A percentile compares a stretch with the other conserved stretches of the same genome.
These are phyloP conservation scores for Paraphoma sp. DNA, from an alignment of 2,329 filamentous ascomycete species.

Conservation along the genomic window DNA sequence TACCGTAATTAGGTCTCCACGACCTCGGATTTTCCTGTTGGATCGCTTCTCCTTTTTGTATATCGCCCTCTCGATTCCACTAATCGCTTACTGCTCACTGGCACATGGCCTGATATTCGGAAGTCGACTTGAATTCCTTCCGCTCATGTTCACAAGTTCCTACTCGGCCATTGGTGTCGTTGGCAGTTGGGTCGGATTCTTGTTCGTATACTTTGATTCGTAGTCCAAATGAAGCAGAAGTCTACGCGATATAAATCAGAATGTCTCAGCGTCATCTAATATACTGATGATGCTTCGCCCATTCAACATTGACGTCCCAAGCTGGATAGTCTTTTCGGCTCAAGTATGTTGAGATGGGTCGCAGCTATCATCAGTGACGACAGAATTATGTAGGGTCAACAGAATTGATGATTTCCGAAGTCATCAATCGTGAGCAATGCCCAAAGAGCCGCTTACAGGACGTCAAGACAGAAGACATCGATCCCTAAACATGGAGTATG, in stretches of 20 bases:
- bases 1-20: conserved; percentile 61
- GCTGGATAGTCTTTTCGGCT: not conserved
- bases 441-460: no score
- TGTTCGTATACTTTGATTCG: conserved; percentile 80
- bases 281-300: no score
- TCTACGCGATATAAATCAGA: not conserved
- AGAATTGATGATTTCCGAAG: no score
- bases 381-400: not conserved
- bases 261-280: no score
- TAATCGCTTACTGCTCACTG: conserved; percentile 88
- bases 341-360: not conserved
- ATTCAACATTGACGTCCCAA: no score
- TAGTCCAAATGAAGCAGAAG: conserved; percentile 13
- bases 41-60: conserved; percentile 92
- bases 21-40: conserved; percentile 84
- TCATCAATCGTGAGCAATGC: no score
- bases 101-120: conserved; percentile 86
- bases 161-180: conserved; percentile 95
- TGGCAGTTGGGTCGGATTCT: conserved; percentile 92
- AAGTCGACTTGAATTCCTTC: conserved; percentile 83
- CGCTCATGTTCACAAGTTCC: conserved; percentile 95
- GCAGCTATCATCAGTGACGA: not conserved
- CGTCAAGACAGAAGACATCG: no score
- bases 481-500: no score
- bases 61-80: conserved; percentile 84